A percentile compares a stretch with the other conserved stretches of the same genome.
phyloP scores from a whole-genome alignment of 495 filamentous ascomycete species.

The Aspergillus asperescens region DNA sequence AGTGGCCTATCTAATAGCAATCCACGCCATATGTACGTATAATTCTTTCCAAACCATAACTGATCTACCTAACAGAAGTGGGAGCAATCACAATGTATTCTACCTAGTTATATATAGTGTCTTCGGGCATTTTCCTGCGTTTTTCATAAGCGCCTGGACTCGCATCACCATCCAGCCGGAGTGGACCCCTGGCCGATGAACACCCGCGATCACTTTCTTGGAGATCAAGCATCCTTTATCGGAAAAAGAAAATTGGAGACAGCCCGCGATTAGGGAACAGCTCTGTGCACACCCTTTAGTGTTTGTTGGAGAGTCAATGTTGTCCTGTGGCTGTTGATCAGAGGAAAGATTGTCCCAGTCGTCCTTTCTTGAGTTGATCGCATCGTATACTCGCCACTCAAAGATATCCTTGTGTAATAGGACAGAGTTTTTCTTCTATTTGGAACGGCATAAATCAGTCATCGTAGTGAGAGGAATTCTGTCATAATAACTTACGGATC shows the following conservation, averaged over 20 bases:
- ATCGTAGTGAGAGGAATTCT: background rate
- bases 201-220: conserved; percentile 22
- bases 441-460: background rate
- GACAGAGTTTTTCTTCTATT: conserved; percentile 21
- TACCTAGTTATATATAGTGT: conserved; percentile 24
- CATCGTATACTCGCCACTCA: conserved; percentile 23
- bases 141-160: conserved; percentile 23
- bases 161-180: conserved; percentile 32
- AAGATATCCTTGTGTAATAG: conserved; percentile 35
- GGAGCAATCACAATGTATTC: too few species aligned
- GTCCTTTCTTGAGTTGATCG: conserved; percentile 13
- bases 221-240: conserved; percentile 31
- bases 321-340: conserved; percentile 16
- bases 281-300: conserved; percentile 31
- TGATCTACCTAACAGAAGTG: too few species aligned
- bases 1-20: background rate
- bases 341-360: conserved; percentile 34
- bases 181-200: conserved; percentile 19
- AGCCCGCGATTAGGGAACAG: conserved; percentile 35
- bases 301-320: conserved; percentile 17
- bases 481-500: conserved; percentile 23
- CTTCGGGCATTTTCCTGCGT: conserved; percentile 25
- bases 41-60: too few species aligned
- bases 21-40: background rate
- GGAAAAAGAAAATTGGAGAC: conserved; percentile 40